A percentile compares a stretch with the other conserved stretches of the same genome.
Conservation (phyloP, 2,329 filamentous ascomycete genomes). For the Hypoxylon sp. region DNA sequence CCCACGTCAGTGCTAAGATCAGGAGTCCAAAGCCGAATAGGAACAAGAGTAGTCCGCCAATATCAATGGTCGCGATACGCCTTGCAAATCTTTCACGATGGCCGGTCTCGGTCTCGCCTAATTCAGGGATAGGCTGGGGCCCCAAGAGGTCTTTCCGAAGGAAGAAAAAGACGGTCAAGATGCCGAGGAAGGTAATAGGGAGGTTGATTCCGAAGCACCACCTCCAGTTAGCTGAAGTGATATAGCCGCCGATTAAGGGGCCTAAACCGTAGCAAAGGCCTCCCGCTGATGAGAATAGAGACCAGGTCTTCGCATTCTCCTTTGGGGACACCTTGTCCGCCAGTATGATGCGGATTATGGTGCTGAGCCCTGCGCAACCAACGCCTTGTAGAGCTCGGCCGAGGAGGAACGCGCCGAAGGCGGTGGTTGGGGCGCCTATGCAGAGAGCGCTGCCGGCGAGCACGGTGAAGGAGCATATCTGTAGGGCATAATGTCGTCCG, state of each 20-base stretch:
- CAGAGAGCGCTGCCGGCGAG: slow-evolving; percentile 73
- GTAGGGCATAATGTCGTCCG: slow-evolving; percentile 72
- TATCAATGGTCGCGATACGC: slow-evolving; percentile 69
- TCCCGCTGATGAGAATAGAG: slow-evolving; percentile 71
- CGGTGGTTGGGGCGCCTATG: slow-evolving; percentile 66
- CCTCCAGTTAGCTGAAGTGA: slow-evolving; percentile 71
- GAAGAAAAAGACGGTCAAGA: slow-evolving; percentile 69
- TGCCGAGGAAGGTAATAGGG: slow-evolving; percentile 66
- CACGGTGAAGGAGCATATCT: slow-evolving; percentile 70
- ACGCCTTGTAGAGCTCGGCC: slow-evolving; percentile 75
- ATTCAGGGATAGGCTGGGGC: slow-evolving; percentile 63
- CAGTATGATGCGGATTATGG: slow-evolving; percentile 73
- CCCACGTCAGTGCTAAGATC: slow-evolving; percentile 70
- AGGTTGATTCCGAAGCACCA: slow-evolving; percentile 77
- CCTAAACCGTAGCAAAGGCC: slow-evolving; percentile 73
- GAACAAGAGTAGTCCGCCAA: slow-evolving; percentile 70
- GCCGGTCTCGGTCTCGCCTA: slow-evolving; percentile 54
- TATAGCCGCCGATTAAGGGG: slow-evolving; percentile 72
- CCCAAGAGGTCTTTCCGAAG: slow-evolving; percentile 72
- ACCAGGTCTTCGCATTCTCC: slow-evolving; percentile 74
- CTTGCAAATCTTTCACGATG: slow-evolving; percentile 55
- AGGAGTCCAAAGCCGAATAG: slow-evolving; percentile 68
- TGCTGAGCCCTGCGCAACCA: slow-evolving; percentile 72
- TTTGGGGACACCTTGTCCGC: slow-evolving; percentile 73
- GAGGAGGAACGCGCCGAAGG: slow-evolving; percentile 72